Evolutionary conservation across 768 basidiomycete genomes (phyloP), one percentile per base, ranked within the genome.

Genomic region (Multifurca ochricompacta): DNA sequence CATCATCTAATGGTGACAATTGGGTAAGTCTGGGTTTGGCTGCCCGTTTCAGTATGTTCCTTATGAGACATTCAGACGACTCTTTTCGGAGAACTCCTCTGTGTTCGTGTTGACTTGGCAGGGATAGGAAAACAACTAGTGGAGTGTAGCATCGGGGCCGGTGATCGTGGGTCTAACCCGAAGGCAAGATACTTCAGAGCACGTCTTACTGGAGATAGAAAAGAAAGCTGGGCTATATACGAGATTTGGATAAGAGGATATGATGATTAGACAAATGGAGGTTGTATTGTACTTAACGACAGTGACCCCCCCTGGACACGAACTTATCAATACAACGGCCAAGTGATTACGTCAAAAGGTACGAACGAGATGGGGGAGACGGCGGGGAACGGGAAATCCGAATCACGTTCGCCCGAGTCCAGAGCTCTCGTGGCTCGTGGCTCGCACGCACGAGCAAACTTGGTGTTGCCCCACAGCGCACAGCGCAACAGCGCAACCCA

Each of bases 241-340:
- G 76, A 73, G 56, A 64, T 74, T 14, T 76, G 75, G 75, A 53
- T 71, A 47, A 64, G 71, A 50, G 64, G 64, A 42, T 27, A 39
- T 32, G 40, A 43, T 32, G 53, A 23, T 21, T 60, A 49, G 42
- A 56, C 46, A 46, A 47, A 40, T 59, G 48, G 56, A 45, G 45
- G 41, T 44, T 44, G n/a, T n/a, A n/a, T n/a, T n/a, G n/a, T n/a
- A n/a, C n/a, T n/a, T n/a, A n/a, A n/a, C n/a, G n/a, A n/a, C n/a
- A n/a, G n/a, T n/a, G n/a, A n/a, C n/a, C n/a, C n/a, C n/a, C n/a
- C n/a, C n/a, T n/a, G n/a, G n/a, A n/a, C n/a, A n/a, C n/a, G n/a
- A n/a, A n/a, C n/a, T n/a, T n/a, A n/a, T n/a, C n/a, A n/a, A n/a
- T 21, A 30, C 16, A 30, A 9, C 31, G 10, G 11, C 31, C 19